Conservation (phyloP, 148 eudicot species). For the Beta vulgaris region DNA sequence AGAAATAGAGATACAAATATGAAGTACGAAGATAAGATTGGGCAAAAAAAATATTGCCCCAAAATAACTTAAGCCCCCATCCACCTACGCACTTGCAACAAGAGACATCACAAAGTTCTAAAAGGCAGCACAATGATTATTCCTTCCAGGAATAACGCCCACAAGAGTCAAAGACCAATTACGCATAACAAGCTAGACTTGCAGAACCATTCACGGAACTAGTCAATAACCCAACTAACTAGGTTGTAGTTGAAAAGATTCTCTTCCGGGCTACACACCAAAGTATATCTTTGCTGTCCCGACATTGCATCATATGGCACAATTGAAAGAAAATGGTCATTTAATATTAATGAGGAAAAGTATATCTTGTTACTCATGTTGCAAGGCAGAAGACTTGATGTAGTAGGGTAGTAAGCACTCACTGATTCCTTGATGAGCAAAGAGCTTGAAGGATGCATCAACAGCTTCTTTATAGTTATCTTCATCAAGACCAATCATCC, state of each 20-base stretch:
- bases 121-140: background rate
- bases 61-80: background rate
- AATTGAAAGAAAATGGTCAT: background rate
- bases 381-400: background rate
- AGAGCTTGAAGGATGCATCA: slow-evolving; percentile 88
- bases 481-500: slow-evolving; percentile 75
- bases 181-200: background rate
- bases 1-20: background rate
- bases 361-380: background rate
- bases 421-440: slow-evolving; percentile 85
- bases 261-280: background rate
- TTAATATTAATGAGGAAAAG: background rate
- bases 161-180: background rate
- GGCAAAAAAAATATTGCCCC: background rate
- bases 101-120: background rate
- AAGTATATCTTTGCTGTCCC: background rate
- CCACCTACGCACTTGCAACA: background rate
- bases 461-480: slow-evolving; percentile 94
- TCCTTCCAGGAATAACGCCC: background rate
- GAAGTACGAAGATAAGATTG: background rate
- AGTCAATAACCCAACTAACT: background rate
- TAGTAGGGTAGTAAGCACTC: slow-evolving; percentile 32
- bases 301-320: background rate
- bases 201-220: background rate
- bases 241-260: background rate